Conservation (phyloP, 179 eudicot genomes). For the Dionaea muscipula region DNA sequence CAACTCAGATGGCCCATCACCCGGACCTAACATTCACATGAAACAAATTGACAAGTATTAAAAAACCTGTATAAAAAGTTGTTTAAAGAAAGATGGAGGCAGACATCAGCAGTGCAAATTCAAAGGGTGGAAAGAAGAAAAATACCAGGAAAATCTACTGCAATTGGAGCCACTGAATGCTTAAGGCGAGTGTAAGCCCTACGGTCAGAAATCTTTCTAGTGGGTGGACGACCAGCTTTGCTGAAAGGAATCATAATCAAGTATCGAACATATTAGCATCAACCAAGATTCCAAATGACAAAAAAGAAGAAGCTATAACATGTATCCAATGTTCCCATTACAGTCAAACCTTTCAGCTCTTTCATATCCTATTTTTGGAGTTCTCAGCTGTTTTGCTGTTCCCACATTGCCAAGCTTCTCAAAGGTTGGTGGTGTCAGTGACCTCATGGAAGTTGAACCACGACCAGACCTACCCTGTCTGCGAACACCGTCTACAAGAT, state of each 20-base stretch:
- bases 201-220: constrained; percentile 51
- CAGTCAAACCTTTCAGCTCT: constrained; percentile 42
- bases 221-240: constrained; percentile 52
- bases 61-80: not conserved
- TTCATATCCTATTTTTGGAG: constrained; percentile 35
- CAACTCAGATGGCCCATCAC: constrained; percentile 59
- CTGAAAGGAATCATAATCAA: constrained; percentile 17
- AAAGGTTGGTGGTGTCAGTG: constrained; percentile 23
- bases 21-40: constrained; percentile 26
- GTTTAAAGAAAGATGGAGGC: not conserved
- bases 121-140: not conserved
- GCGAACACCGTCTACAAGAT: constrained; percentile 41
- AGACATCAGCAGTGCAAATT: not conserved
- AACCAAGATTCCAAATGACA: not conserved
- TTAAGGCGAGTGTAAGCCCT: constrained; percentile 46
- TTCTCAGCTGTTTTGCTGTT: constrained; percentile 53
- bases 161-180: constrained; percentile 24
- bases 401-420: constrained; percentile 43
- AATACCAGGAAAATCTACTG: constrained; percentile 52
- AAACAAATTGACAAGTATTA: not conserved
- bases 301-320: not conserved
- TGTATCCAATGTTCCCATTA: too few species aligned
- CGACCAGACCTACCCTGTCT: constrained; percentile 58
- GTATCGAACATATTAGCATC: not conserved
- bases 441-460: constrained; percentile 37